Conservation (phyloP, 1,284 basidiomycete genomes). For the Heterobasidion annosum region DNA sequence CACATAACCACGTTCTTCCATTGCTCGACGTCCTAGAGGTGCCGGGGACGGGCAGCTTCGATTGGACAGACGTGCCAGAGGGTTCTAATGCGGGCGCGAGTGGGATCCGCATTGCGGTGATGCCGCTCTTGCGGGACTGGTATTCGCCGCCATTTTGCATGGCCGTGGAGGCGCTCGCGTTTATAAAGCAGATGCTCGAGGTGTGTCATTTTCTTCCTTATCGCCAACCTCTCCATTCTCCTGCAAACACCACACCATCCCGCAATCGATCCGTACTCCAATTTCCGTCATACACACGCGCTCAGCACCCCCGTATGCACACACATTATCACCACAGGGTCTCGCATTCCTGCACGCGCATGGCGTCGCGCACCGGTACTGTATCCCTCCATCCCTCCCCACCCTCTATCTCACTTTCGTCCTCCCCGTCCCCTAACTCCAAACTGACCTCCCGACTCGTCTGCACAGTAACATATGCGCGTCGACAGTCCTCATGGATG, state of each 20-base stretch:
- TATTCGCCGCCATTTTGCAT: background rate
- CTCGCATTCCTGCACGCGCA: slow-evolving; percentile 2
- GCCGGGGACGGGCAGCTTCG: too few relatives aligned
- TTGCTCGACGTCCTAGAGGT: background rate
- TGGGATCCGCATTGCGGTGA: slow-evolving; percentile 1
- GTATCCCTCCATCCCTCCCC: background rate
- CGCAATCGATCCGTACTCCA: too few relatives aligned
- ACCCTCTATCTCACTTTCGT: background rate
- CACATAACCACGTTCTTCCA: slow-evolving; percentile 1
- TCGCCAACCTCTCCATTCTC: background rate
- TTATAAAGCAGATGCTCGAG: slow-evolving; percentile 2
- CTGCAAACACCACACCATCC: too few relatives aligned
- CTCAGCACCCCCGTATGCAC: too few relatives aligned
- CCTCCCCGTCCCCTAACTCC: background rate
- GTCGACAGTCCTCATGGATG: slow-evolving; percentile 1
- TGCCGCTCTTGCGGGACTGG: slow-evolving; percentile 3
- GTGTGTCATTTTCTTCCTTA: background rate
- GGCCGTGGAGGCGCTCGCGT: background rate
- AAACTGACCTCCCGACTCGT: background rate
- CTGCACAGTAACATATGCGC: background rate
- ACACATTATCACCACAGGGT: background rate
- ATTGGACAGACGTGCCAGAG: background rate
- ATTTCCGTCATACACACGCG: too few relatives aligned
- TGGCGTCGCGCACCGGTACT: slow-evolving; percentile 1
- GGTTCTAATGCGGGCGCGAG: background rate